These are phyloP conservation scores for Rhizophagus sp. DNA, from an alignment of 192 early-diverging fungal species.

Conservation along the genomic window DNA sequence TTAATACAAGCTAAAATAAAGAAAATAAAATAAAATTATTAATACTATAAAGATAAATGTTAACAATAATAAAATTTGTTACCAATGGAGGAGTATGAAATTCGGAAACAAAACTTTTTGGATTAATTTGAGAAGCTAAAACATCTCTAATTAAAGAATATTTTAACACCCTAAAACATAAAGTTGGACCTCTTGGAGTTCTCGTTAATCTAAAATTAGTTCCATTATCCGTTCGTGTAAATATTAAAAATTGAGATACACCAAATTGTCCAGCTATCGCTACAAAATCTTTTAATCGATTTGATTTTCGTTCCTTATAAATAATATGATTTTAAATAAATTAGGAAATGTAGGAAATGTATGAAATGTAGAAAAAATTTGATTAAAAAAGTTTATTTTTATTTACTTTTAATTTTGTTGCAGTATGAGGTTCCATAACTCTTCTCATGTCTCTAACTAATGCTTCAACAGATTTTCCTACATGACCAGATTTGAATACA, in stretches of 20 bases:
- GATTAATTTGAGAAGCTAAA: constrained; percentile 69
- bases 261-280: constrained; percentile 80
- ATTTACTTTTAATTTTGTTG: constrained; percentile 72
- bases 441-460: constrained; percentile 83
- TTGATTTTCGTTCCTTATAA: constrained; percentile 80
- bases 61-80: constrained; percentile 7
- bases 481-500: constrained; percentile 87
- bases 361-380: too few relatives aligned
- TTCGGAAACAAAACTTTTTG: constrained; percentile 75
- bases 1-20: constrained; percentile 62
- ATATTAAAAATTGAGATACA: constrained; percentile 87
- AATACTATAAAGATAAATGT: neutral
- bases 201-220: constrained; percentile 85
- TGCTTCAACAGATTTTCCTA: constrained; percentile 73
- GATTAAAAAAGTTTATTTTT: too few relatives aligned
- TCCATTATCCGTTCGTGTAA: constrained; percentile 79
- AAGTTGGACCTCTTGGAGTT: constrained; percentile 90
- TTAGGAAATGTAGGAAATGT: too few relatives aligned
- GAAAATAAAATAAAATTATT: neutral
- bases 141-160: constrained; percentile 88
- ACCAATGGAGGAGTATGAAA: constrained; percentile 80
- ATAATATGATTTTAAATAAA: too few relatives aligned
- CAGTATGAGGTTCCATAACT: constrained; percentile 96
- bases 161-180: constrained; percentile 79
- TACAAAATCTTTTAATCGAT: constrained; percentile 93